These are phyloP conservation scores for Carpinus viminea DNA, from an alignment of 306 rosid species.

Conservation along the genomic window DNA sequence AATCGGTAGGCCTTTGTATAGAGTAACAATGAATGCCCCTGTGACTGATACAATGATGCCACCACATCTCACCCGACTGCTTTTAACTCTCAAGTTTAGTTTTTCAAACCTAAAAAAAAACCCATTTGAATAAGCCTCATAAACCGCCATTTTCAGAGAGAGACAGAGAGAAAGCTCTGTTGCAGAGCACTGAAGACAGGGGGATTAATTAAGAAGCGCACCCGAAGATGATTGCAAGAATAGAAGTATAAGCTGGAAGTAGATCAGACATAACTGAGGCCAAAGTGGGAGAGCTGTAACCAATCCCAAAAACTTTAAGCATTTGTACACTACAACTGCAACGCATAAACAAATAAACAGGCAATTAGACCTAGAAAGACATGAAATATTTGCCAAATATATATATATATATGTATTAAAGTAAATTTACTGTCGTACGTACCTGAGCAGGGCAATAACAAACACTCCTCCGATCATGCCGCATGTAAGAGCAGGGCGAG, in stretches of 20 bases:
- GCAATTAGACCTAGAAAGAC: not conserved
- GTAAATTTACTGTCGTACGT: too few species aligned
- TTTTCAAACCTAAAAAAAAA: conserved; percentile 23
- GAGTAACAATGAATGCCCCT: conserved; percentile 20
- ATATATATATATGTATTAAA: not conserved
- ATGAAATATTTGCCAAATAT: not conserved
- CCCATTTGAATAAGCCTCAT: not conserved
- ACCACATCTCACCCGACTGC: conserved; percentile 5
- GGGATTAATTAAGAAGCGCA: not conserved
- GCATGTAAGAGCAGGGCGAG: conserved; percentile 7
- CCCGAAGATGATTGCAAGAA: conserved; percentile 20
- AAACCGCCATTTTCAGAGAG: not conserved
- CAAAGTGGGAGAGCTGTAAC: conserved; percentile 24
- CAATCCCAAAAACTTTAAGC: conserved; percentile 14
- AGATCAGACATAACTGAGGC: conserved; percentile 21
- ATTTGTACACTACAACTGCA: conserved; percentile 11
- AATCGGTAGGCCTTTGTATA: conserved; percentile 14
- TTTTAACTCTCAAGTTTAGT: not conserved
- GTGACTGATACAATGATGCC: conserved; percentile 20
- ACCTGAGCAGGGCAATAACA: not conserved
- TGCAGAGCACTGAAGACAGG: not conserved
- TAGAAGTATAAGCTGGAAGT: conserved; percentile 24
- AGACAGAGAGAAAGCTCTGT: not conserved
- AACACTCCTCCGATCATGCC: not conserved
- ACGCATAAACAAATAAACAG: not conserved